Percentiles rank a stretch among this genome's conserved stretches.
Evolutionary conservation across 2,329 filamentous ascomycete genomes (phyloP).

Genomic region (Claviceps arundinis): DNA sequence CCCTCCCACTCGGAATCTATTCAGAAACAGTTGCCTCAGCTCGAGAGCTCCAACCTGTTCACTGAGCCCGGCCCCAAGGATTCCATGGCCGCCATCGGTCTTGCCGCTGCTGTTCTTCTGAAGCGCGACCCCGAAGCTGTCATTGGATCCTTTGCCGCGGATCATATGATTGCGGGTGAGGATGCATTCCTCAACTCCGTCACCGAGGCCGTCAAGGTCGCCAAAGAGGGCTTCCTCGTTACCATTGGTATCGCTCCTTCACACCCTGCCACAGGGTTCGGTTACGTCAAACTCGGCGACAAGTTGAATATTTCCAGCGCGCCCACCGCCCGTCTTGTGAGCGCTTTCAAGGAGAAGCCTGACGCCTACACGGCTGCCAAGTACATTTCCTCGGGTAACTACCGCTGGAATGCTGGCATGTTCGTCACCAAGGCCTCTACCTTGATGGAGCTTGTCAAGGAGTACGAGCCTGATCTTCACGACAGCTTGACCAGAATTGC

Average conservation of each 20-base stretch:
- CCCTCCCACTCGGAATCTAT: constrained; percentile 14
- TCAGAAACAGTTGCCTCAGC: constrained; percentile 12
- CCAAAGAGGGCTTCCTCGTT: constrained; percentile 14
- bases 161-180: constrained; percentile 16
- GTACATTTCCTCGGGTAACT: constrained; percentile 14
- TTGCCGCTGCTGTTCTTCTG: constrained; percentile 14
- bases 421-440: constrained; percentile 15
- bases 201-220: constrained; percentile 14
- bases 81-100: constrained; percentile 15
- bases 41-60: constrained; percentile 12
- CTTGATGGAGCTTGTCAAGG: constrained; percentile 13
- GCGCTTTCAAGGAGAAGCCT: constrained; percentile 16
- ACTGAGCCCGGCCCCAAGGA: constrained; percentile 16
- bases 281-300: constrained; percentile 15
- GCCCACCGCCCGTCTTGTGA: constrained; percentile 12
- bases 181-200: constrained; percentile 15
- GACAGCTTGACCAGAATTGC: constrained; percentile 12
- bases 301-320: constrained; percentile 9
- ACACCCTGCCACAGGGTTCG: constrained; percentile 15
- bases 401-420: constrained; percentile 16
- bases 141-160: constrained; percentile 15
- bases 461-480: constrained; percentile 13
- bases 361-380: constrained; percentile 15
- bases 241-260: constrained; percentile 16
- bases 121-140: constrained; percentile 13